These are phyloP conservation scores for Zygoascus tannicola DNA, from an alignment of 805 yeast genomes.

Conservation along the genomic window DNA sequence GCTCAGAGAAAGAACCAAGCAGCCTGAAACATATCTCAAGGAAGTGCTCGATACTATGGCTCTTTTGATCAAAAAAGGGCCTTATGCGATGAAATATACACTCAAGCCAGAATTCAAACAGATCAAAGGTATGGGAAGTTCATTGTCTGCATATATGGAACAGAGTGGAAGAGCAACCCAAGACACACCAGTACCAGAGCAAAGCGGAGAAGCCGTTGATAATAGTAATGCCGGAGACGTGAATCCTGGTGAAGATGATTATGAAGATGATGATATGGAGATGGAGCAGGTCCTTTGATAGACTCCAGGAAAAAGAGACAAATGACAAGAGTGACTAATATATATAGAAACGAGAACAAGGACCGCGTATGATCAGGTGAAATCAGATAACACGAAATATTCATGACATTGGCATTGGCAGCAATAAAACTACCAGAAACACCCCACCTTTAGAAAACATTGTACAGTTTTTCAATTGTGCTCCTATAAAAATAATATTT, in stretches of 20 bases:
- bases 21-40: slow-evolving; percentile 83
- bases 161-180: slow-evolving; percentile 2
- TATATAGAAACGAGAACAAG: too few relatives aligned
- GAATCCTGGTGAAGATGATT: slow-evolving; percentile 3
- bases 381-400: too few relatives aligned
- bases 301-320: too few relatives aligned
- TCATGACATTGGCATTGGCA: too few relatives aligned
- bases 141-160: slow-evolving; percentile 17
- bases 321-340: too few relatives aligned
- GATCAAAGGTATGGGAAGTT: slow-evolving; percentile 37
- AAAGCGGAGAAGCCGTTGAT: background rate
- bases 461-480: too few relatives aligned
- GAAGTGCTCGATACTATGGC: slow-evolving; percentile 90
- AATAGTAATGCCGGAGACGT: background rate
- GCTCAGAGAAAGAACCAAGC: slow-evolving; percentile 83
- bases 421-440: too few relatives aligned
- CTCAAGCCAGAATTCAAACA: slow-evolving; percentile 83
- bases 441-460: too few relatives aligned
- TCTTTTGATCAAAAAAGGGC: slow-evolving; percentile 82
- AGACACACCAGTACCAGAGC: background rate
- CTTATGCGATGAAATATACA: slow-evolving; percentile 86
- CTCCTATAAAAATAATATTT: too few relatives aligned
- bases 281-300: slow-evolving; percentile 20
- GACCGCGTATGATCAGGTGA: too few relatives aligned
- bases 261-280: slow-evolving; percentile 14